Evolutionary conservation across 1,284 basidiomycete species (phyloP), one percentile per base, ranked within the genome.

Genomic region (Naganishia sp.): DNA sequence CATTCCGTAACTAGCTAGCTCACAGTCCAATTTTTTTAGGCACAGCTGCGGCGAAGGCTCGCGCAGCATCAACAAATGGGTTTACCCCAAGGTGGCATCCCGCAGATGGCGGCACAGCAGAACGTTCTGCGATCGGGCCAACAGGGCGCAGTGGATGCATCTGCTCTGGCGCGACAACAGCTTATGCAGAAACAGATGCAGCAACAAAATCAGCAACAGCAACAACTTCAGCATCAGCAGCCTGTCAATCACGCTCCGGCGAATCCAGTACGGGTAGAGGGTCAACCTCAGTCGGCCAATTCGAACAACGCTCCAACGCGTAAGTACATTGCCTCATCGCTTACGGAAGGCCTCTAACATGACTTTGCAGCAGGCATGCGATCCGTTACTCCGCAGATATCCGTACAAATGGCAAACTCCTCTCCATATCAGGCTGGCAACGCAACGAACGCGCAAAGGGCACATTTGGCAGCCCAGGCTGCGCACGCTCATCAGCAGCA

Each of bases 31-130:
- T 67, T 60, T 15, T 10, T 49, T 49, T 58, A 78, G 74, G 73
- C 75, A 0, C 72, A 79, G 69, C 71, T 67, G 25, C 74, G 76
- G 21, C 55, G 77, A 17, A 73, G 75, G 63, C 63, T 66, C 25
- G 54, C 73, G 13, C 72, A 73, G 43, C 73, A 75, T 53, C 71
- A 71, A 23, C 54, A 56, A 28, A 23, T 68, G 21, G 58, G 64
- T 1, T 18, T 66, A 52, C 41, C 43, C 5, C 63, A 64, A 31
- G 28, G 32, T 7, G 57, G 66, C 43, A 46, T 51, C 13, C 54
- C 62, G 0, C 67, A 63, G 28, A 52, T 54, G 45, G 52, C 64
- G 6, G 46, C 47, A 21, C 57, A 61, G 21, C 47, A 51, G 41
- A n/a, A 51, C n/a, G 45, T 28, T 15, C 28, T 60, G 28, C 45